Evolutionary conservation across 2,329 filamentous ascomycete genomes (phyloP).

Genomic region (Penicillium sp.): DNA sequence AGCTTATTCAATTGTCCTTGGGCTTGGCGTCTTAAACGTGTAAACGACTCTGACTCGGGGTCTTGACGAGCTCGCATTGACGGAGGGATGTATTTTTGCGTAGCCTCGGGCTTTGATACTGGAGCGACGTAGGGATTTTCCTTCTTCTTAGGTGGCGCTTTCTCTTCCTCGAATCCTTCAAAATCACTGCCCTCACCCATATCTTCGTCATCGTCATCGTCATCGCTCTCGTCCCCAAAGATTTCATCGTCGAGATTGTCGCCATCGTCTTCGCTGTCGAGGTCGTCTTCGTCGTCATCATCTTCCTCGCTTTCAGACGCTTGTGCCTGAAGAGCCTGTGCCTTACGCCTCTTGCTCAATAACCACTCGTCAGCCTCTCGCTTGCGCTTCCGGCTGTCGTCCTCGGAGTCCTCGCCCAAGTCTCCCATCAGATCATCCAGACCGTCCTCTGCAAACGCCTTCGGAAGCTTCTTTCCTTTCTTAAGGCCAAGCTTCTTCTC

Average conservation of each 20-base stretch:
- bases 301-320: slow-evolving; percentile 6
- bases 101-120: slow-evolving; percentile 42
- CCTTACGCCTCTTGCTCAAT: slow-evolving; percentile 56
- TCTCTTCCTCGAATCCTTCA: slow-evolving; percentile 41
- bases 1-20: slow-evolving; percentile 91
- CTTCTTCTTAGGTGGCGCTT: slow-evolving; percentile 47
- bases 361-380: slow-evolving; percentile 65
- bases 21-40: slow-evolving; percentile 71
- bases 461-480: slow-evolving; percentile 69
- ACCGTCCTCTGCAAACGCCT: slow-evolving; percentile 77
- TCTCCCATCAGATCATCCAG: slow-evolving; percentile 75
- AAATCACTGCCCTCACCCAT: slow-evolving; percentile 40
- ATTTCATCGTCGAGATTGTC: slow-evolving; percentile 24
- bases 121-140: slow-evolving; percentile 93
- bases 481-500: slow-evolving; percentile 86
- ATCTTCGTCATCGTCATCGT: slow-evolving; percentile 26
- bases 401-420: slow-evolving; percentile 55
- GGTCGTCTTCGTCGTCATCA: slow-evolving; percentile 19
- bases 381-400: slow-evolving; percentile 54
- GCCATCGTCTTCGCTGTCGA: slow-evolving; percentile 33
- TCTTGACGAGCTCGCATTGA: slow-evolving; percentile 67
- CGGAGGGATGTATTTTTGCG: slow-evolving; percentile 81
- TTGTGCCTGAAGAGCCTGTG: slow-evolving; percentile 33
- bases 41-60: slow-evolving; percentile 65
- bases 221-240: slow-evolving; percentile 28